phyloP scores from a whole-genome alignment of 1,139 yeast genomes.

The Zygotorulaspora mrakii region DNA sequence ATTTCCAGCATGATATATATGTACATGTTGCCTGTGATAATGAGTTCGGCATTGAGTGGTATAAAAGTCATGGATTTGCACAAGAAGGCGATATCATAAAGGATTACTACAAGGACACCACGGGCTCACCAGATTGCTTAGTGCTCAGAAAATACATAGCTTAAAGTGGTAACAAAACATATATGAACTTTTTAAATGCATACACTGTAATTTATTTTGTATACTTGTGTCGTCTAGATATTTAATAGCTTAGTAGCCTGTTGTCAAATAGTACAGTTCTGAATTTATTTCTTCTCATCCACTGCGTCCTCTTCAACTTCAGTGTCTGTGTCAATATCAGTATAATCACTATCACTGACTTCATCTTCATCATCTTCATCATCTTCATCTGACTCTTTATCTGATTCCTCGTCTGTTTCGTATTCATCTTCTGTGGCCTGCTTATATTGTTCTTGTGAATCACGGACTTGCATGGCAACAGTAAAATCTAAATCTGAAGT shows the following conservation, averaged over 20 bases:
- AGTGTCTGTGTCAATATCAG: conserved; percentile 45
- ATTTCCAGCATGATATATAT: conserved; percentile 53
- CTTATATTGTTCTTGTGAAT: conserved; percentile 41
- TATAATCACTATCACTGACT: conserved; percentile 43
- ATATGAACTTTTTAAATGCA: conserved; percentile 12
- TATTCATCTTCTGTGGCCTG: conserved; percentile 19
- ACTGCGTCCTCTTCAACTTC: conserved; percentile 38
- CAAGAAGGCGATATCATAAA: conserved; percentile 43
- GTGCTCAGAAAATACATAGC: conserved; percentile 32
- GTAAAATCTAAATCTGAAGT: conserved; percentile 72
- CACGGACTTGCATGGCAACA: conserved; percentile 55
- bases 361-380: conserved; percentile 55
- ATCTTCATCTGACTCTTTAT: conserved; percentile 43
- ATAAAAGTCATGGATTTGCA: conserved; percentile 50
- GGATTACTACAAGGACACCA: conserved; percentile 51
- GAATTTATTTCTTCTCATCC: conserved; percentile 14
- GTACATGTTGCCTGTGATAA: conserved; percentile 57
- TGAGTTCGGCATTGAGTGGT: conserved; percentile 51
- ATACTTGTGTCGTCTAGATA: conserved; percentile 2
- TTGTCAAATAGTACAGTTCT: no score
- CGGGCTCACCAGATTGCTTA: conserved; percentile 46
- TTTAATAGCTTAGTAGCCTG: not conserved
- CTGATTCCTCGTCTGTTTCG: conserved; percentile 36
- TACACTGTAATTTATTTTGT: conserved; percentile 10
- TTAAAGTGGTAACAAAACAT: conserved; percentile 2